These are phyloP conservation scores for Brettanomyces nanus DNA, from an alignment of 805 yeast genomes.

Conservation along the genomic window DNA sequence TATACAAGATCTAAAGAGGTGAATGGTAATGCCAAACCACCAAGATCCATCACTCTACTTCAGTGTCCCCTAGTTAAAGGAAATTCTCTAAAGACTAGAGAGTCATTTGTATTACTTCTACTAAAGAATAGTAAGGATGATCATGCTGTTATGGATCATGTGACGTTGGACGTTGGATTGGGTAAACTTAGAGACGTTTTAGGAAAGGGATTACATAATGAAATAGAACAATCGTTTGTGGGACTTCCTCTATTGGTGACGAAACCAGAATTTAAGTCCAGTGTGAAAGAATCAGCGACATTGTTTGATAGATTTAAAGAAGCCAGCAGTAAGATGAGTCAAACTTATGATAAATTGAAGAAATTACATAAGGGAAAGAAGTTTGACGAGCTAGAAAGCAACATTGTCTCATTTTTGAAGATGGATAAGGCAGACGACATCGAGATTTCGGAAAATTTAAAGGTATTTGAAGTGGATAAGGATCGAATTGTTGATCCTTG, in stretches of 20 bases:
- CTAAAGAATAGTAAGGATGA: conserved; percentile 35
- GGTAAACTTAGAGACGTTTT: conserved; percentile 63
- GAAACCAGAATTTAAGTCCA: conserved; percentile 12
- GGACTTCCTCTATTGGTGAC: conserved; percentile 18
- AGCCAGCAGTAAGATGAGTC: conserved; percentile 18
- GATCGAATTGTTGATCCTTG: conserved; percentile 59
- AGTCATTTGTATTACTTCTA: conserved; percentile 35
- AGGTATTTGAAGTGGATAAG: conserved; percentile 51
- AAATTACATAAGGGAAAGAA: conserved; percentile 16
- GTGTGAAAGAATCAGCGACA: conserved; percentile 14
- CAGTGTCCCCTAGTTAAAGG: conserved; percentile 33
- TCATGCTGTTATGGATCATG: conserved; percentile 33
- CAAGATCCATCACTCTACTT: conserved; percentile 24
- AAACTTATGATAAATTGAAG: conserved; percentile 22
- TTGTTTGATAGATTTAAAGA: conserved; percentile 18
- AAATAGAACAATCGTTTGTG: conserved; percentile 14
- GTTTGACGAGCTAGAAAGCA: conserved; percentile 22
- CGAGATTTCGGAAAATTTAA: conserved; percentile 14
- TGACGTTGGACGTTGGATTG: conserved; percentile 52
- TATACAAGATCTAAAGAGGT: conserved; percentile 22
- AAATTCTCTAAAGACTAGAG: conserved; percentile 30
- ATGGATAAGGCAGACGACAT: conserved; percentile 7
- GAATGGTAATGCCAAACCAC: conserved; percentile 11
- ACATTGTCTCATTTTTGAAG: conserved; percentile 24
- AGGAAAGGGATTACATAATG: conserved; percentile 44